Evolutionary conservation across 2,329 filamentous ascomycete species (phyloP).

Genomic region (Xylariaceae sp.): DNA sequence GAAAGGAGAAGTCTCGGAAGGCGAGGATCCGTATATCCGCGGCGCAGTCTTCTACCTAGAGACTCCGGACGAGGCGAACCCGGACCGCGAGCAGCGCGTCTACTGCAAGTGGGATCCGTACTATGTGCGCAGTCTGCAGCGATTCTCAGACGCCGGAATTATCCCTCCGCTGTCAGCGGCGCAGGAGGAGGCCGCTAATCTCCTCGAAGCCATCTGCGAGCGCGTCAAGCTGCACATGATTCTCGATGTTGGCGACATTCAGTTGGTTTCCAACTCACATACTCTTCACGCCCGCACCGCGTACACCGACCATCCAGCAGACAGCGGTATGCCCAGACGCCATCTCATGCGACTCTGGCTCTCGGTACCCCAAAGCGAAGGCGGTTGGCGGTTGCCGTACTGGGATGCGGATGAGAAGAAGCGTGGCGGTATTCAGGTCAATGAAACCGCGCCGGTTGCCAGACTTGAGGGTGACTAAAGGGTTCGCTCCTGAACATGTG

Average conservation of each 20-base stretch:
- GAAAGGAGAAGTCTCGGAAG: slow-evolving; percentile 73
- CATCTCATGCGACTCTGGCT: slow-evolving; percentile 84
- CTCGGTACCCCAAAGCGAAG: slow-evolving; percentile 73
- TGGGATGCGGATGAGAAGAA: slow-evolving; percentile 79
- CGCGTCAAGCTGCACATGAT: slow-evolving; percentile 76
- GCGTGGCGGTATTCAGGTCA: slow-evolving; percentile 81
- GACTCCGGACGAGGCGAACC: slow-evolving; percentile 36
- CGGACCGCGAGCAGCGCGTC: slow-evolving; percentile 56
- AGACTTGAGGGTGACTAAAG: slow-evolving; percentile 68
- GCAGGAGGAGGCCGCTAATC: slow-evolving; percentile 61
- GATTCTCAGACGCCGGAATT: slow-evolving; percentile 67
- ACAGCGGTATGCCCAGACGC: slow-evolving; percentile 61
- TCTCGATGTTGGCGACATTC: slow-evolving; percentile 80
- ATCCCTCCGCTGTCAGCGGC: slow-evolving; percentile 67
- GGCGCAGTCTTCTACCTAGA: slow-evolving; percentile 74
- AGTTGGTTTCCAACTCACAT: slow-evolving; percentile 77
- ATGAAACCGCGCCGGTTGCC: slow-evolving; percentile 69
- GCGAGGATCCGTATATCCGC: slow-evolving; percentile 69
- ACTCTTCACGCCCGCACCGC: slow-evolving; percentile 75
- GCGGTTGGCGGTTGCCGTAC: slow-evolving; percentile 81
- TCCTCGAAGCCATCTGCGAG: slow-evolving; percentile 73
- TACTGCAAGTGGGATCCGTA: slow-evolving; percentile 91
- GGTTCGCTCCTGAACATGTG: background rate
- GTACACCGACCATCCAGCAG: slow-evolving; percentile 61
- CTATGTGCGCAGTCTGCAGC: slow-evolving; percentile 68